A percentile compares a stretch with the other conserved stretches of the same genome.
phyloP scores from a whole-genome alignment of 306 rosid species.

The Comarum palustre region DNA sequence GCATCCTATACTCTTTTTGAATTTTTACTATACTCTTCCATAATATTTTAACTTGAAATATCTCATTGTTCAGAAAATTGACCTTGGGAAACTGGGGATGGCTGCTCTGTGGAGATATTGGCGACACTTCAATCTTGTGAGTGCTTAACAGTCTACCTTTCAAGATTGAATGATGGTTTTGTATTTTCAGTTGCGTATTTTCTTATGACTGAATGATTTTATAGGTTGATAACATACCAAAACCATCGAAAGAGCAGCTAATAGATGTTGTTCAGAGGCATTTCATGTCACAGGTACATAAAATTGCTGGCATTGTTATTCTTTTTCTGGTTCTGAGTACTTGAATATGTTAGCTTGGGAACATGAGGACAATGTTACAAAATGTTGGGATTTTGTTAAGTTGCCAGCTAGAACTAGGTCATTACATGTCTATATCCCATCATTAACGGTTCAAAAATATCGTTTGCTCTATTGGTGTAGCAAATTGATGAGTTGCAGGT shows the following conservation, averaged over 20 bases:
- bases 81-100: conserved; percentile 89
- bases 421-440: not conserved
- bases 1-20: conserved; percentile 20
- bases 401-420: not conserved
- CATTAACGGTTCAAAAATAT: conserved; percentile 12
- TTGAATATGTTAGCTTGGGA: not conserved
- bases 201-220: conserved; percentile 11
- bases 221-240: conserved; percentile 84
- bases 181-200: conserved; percentile 9
- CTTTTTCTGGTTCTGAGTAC: not conserved
- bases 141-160: conserved; percentile 7
- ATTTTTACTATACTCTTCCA: conserved; percentile 9
- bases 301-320: not conserved
- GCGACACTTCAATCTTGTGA: conserved; percentile 94
- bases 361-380: not conserved
- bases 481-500: conserved; percentile 99
- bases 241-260: conserved; percentile 92
- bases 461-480: conserved; percentile 38
- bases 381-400: not conserved
- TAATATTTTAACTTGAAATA: conserved; percentile 3
- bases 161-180: not conserved
- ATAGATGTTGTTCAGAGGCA: conserved; percentile 95
- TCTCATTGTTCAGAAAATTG: conserved; percentile 62
- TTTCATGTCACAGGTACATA: conserved; percentile 91
- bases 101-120: conserved; percentile 96